Evolutionary conservation across 768 basidiomycete genomes (phyloP).

Genomic region (Phylloporus sp.): DNA sequence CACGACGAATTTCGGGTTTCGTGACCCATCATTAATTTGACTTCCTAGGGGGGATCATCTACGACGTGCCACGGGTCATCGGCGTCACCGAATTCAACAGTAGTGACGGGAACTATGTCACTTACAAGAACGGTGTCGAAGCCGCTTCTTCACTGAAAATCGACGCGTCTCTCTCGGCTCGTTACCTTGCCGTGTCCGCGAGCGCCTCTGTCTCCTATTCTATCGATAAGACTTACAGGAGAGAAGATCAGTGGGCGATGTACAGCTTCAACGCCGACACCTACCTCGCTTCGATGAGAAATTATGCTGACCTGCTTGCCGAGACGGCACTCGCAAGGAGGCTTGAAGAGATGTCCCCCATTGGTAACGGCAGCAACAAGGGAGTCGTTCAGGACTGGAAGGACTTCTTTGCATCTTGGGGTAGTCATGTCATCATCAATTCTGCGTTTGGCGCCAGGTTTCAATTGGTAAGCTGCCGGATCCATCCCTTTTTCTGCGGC

Average conservation of each 20-base stretch:
- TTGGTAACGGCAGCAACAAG: constrained; percentile 1
- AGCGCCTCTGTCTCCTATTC: constrained; percentile 12
- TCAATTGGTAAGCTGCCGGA: not conserved
- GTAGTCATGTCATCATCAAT: constrained; percentile 1
- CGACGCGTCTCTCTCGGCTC: not conserved
- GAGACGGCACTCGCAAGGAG: not conserved
- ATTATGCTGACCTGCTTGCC: constrained; percentile 6
- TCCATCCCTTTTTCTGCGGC: not conserved
- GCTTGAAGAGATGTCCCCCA: not conserved
- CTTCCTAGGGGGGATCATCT: not conserved
- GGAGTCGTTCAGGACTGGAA: not conserved
- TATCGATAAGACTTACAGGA: constrained; percentile 7
- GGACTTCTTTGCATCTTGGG: constrained; percentile 2
- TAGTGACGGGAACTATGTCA: constrained; percentile 4
- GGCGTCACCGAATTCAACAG: not conserved
- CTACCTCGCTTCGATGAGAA: constrained; percentile 7
- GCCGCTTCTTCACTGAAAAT: not conserved
- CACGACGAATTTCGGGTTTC: not conserved
- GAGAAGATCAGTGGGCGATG: constrained; percentile 15
- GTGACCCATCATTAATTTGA: not conserved
- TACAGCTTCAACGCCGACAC: constrained; percentile 14
- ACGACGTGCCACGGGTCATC: constrained; percentile 2
- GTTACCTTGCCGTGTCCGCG: constrained; percentile 10
- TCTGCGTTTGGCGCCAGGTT: not conserved
- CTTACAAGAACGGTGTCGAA: constrained; percentile 1